phyloP scores from a whole-genome alignment of 805 yeast species.

The Candida lessepsii region DNA sequence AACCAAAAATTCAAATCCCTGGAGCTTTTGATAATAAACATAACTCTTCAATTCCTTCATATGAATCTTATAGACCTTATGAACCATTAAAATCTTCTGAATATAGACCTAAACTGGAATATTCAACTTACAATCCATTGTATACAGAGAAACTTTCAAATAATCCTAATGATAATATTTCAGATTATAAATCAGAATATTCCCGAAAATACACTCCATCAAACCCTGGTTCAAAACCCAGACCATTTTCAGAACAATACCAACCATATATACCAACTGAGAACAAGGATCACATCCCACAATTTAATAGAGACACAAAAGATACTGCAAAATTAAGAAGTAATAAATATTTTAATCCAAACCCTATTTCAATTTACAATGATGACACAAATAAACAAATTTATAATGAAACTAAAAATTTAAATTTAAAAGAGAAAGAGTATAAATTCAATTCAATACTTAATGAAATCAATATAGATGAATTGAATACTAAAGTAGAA shows the following conservation, averaged over 20 bases:
- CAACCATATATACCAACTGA: too few relatives aligned
- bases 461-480: conserved; percentile 7
- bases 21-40: too few relatives aligned
- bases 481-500: conserved; percentile 11
- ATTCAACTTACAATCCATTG: too few relatives aligned
- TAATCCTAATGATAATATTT: not conserved
- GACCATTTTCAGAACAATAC: not conserved
- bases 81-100: too few relatives aligned
- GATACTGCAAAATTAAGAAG: not conserved
- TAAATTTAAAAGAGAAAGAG: conserved; percentile 13
- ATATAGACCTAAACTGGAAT: too few relatives aligned
- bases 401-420: too few relatives aligned
- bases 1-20: too few relatives aligned
- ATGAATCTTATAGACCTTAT: too few relatives aligned
- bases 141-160: too few relatives aligned
- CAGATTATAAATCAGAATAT: not conserved
- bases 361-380: conserved; percentile 4
- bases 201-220: too few relatives aligned
- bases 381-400: conserved; percentile 4
- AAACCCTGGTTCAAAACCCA: too few relatives aligned
- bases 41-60: too few relatives aligned
- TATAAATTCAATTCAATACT: conserved; percentile 5
- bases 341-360: conserved; percentile 1
- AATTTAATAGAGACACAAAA: not conserved
- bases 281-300: not conserved